A percentile compares a stretch with the other conserved stretches of the same genome.
These are phyloP conservation scores for Daedaleopsis sinensis DNA, from an alignment of 768 basidiomycete species.

Conservation along the genomic window DNA sequence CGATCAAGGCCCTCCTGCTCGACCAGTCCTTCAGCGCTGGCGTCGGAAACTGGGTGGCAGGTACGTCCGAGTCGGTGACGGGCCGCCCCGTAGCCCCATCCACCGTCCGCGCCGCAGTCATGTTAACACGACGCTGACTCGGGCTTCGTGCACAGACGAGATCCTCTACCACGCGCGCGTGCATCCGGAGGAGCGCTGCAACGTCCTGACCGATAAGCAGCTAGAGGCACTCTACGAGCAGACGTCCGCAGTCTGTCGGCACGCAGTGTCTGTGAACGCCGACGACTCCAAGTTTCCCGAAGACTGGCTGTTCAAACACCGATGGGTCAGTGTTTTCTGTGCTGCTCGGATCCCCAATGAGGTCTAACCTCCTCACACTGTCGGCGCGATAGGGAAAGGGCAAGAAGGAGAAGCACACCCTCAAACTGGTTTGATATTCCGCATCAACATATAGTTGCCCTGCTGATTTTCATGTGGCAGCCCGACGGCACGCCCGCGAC, in stretches of 20 bases:
- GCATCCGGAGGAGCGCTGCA: slow-evolving; percentile 72
- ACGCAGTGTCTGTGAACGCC: slow-evolving; percentile 70
- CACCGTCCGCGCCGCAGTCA: too few species aligned
- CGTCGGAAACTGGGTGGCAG: slow-evolving; percentile 84
- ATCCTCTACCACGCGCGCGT: slow-evolving; percentile 74
- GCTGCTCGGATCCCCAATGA: background rate
- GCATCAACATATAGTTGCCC: background rate
- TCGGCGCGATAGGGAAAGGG: slow-evolving; percentile 52
- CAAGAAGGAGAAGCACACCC: slow-evolving; percentile 48
- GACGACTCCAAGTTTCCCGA: slow-evolving; percentile 68
- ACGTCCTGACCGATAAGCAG: slow-evolving; percentile 53
- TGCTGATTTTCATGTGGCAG: slow-evolving; percentile 36
- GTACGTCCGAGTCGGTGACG: slow-evolving; percentile 39
- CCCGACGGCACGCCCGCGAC: slow-evolving; percentile 71
- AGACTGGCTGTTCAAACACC: slow-evolving; percentile 68
- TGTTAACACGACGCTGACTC: background rate
- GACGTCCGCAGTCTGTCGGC: slow-evolving; percentile 55
- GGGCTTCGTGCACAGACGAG: slow-evolving; percentile 48
- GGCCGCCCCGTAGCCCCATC: too few species aligned
- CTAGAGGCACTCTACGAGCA: slow-evolving; percentile 53
- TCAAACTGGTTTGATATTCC: slow-evolving; percentile 49
- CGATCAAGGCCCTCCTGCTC: slow-evolving; percentile 75
- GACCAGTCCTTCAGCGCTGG: slow-evolving; percentile 83
- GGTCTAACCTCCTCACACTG: slow-evolving; percentile 2
- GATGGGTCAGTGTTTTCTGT: slow-evolving; percentile 52